These are phyloP conservation scores for Iberis amara DNA, from an alignment of 441 rosid genomes.

Conservation along the genomic window DNA sequence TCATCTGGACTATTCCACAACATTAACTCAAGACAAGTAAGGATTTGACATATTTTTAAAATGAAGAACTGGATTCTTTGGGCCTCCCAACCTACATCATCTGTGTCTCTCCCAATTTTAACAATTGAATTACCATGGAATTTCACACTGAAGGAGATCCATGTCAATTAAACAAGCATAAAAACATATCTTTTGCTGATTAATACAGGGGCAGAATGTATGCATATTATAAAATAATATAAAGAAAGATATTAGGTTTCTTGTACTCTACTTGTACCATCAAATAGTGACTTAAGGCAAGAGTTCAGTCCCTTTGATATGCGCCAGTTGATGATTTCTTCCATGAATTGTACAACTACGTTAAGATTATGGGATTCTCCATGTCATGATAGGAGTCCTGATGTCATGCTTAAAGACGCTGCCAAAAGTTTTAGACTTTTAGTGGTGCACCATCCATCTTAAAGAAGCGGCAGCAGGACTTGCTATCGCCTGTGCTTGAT, in stretches of 20 bases:
- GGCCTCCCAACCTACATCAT: conserved; percentile 4
- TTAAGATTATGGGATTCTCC: conserved; percentile 94
- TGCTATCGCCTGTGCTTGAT: conserved; percentile 85
- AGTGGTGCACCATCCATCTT: conserved; percentile 77
- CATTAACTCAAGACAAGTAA: conserved; percentile 1
- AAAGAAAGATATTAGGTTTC: conserved; percentile 3
- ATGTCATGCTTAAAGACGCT: too few relatives aligned
- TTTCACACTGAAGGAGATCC: background rate
- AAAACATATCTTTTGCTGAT: conserved; percentile 2
- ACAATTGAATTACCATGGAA: conserved; percentile 2
- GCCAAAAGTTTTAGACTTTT: conserved; percentile 70
- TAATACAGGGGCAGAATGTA: background rate
- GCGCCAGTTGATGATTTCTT: conserved; percentile 90
- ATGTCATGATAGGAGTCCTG: conserved; percentile 60
- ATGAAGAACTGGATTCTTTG: conserved; percentile 1
- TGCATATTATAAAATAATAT: background rate
- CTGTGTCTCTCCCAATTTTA: background rate
- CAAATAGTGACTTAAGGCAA: conserved; percentile 72
- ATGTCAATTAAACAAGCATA: conserved; percentile 5
- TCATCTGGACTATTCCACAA: conserved; percentile 8
- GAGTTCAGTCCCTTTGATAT: conserved; percentile 98
- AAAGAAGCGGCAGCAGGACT: conserved; percentile 80
- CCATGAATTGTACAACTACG: conserved; percentile 78
- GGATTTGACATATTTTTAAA: conserved; percentile 5
- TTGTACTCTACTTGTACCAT: conserved; percentile 76